A percentile compares a stretch with the other conserved stretches of the same genome.
Conservation (phyloP, 2,329 filamentous ascomycete species). For the Aureobasidium sp. region DNA sequence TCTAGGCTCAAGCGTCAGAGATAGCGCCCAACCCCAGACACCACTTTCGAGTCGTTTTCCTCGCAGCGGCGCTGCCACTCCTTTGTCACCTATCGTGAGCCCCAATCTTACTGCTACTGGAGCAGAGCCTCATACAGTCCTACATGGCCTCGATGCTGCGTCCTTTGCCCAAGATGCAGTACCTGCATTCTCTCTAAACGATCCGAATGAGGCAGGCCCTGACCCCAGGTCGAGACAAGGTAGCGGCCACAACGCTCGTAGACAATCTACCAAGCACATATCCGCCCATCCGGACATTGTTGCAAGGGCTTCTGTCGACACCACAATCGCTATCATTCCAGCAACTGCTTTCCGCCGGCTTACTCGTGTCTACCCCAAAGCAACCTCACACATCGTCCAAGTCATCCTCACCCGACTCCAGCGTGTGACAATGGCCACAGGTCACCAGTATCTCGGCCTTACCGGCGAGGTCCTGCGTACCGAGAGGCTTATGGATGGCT, state of each 20-base stretch:
- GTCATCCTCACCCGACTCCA: constrained; percentile 93
- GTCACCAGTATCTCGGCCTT: constrained; percentile 87
- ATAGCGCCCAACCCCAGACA: constrained; percentile 24
- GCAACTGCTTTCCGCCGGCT: constrained; percentile 90
- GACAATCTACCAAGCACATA: constrained; percentile 42
- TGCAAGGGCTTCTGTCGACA: constrained; percentile 90
- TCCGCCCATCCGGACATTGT: constrained; percentile 96
- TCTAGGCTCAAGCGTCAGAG: constrained; percentile 21
- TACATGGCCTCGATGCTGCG: constrained; percentile 8
- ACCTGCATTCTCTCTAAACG: constrained; percentile 67
- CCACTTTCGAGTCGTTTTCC: not conserved
- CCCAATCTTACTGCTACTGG: constrained; percentile 21
- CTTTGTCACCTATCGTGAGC: constrained; percentile 35
- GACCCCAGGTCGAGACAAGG: not conserved
- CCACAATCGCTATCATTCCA: constrained; percentile 96
- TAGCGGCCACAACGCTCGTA: not conserved
- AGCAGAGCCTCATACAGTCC: constrained; percentile 21
- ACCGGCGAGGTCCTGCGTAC: constrained; percentile 88
- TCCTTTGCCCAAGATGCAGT: constrained; percentile 46
- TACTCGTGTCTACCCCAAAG: constrained; percentile 90
- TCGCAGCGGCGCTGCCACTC: constrained; percentile 23
- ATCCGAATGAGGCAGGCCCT: constrained; percentile 17
- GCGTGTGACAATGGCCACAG: constrained; percentile 87
- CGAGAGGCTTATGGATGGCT: constrained; percentile 88
- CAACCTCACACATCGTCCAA: constrained; percentile 94